These are phyloP conservation scores for Wilhelminamyces savonicus DNA, from an alignment of 805 yeast genomes.

Conservation along the genomic window DNA sequence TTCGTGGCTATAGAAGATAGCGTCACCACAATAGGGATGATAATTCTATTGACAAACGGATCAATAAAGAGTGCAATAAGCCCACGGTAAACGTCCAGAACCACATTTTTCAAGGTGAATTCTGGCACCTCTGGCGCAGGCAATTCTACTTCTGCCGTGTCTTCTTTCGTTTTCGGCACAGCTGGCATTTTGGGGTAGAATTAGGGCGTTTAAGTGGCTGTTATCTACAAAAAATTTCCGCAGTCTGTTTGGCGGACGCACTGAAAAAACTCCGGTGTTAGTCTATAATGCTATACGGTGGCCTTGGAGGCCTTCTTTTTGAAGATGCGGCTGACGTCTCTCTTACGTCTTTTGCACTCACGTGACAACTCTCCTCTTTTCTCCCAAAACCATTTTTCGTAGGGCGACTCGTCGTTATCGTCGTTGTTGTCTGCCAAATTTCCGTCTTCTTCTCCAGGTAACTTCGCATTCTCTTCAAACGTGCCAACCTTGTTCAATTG, in stretches of 20 bases:
- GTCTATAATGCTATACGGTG: not conserved
- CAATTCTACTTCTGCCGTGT: not conserved
- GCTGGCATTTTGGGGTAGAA: too few relatives aligned
- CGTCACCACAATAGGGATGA: conserved; percentile 43
- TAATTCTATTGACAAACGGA: conserved; percentile 39
- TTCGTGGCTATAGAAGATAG: conserved; percentile 42
- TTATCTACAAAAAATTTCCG: too few relatives aligned
- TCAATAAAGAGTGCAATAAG: conserved; percentile 37
- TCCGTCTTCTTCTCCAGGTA: conserved; percentile 30
- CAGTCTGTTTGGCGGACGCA: too few relatives aligned
- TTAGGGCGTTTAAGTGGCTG: too few relatives aligned
- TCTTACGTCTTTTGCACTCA: conserved; percentile 64
- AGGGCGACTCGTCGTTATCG: conserved; percentile 36
- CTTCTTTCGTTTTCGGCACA: too few relatives aligned
- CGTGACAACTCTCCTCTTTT: conserved; percentile 75
- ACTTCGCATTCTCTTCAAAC: conserved; percentile 18
- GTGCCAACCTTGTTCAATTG: conserved; percentile 56
- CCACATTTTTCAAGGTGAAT: conserved; percentile 42
- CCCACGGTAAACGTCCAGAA: conserved; percentile 41
- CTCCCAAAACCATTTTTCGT: conserved; percentile 78
- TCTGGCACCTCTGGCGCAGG: conserved; percentile 24
- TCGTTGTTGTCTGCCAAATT: conserved; percentile 19
- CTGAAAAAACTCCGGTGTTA: too few relatives aligned
- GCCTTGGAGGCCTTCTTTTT: conserved; percentile 34
- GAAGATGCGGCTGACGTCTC: conserved; percentile 62